Evolutionary conservation across 345 rosid genomes (phyloP).

Genomic region (Ceriops zippeliana): DNA sequence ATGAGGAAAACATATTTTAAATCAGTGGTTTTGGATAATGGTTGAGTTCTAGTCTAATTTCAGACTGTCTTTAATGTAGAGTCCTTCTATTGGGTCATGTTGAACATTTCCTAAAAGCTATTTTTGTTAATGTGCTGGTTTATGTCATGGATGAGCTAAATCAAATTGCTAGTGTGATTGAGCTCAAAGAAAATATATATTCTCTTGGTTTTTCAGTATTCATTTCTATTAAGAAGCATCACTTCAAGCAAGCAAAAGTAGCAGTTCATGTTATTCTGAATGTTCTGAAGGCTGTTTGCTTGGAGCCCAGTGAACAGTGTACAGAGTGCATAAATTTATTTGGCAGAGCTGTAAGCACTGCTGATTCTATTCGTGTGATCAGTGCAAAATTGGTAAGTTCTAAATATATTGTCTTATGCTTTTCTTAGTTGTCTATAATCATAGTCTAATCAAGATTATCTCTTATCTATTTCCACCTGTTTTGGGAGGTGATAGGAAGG

Average conservation of each 20-base stretch:
- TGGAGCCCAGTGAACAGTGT: conserved; percentile 33
- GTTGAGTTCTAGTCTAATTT: neutral
- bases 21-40: neutral
- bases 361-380: conserved; percentile 49
- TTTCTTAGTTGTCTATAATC: conserved; percentile 4
- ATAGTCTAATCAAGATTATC: conserved; percentile 4
- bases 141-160: conserved; percentile 2
- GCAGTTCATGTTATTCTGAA: conserved; percentile 59
- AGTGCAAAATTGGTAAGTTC: conserved; percentile 50
- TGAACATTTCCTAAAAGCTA: neutral
- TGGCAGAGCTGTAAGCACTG: conserved; percentile 56
- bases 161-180: neutral
- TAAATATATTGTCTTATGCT: conserved; percentile 14
- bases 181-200: neutral
- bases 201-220: conserved; percentile 51
- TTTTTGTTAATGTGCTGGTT: neutral
- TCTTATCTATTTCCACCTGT: neutral
- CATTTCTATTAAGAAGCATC: conserved; percentile 57
- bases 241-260: conserved; percentile 69
- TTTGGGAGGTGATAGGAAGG: conserved; percentile 48
- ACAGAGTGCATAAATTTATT: conserved; percentile 44
- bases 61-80: neutral
- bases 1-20: neutral
- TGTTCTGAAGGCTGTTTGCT: conserved; percentile 45
- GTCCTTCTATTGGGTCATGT: neutral